Evolutionary conservation across 2,329 filamentous ascomycete genomes (phyloP), one percentile per base, ranked within the genome.

Genomic region (Pseudogymnoascus sp.): DNA sequence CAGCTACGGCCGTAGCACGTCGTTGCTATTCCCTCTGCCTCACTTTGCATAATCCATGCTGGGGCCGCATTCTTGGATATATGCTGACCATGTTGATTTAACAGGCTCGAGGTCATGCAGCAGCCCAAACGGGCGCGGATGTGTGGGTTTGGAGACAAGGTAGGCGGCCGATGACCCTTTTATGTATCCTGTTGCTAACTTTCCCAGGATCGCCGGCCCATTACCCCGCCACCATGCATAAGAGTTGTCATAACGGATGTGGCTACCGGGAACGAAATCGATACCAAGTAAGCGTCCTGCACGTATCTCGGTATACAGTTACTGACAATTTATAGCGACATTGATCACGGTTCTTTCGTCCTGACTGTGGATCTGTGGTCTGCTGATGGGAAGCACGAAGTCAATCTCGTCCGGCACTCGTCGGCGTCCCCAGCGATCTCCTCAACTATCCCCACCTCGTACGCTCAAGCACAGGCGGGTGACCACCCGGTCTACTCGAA

Each of bases 141-240:
- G 94, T 99, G 94, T 78, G 94, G 94, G 6, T 99, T 97, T 77
- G 94, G 94, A 66, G 94, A 99, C 79, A 99, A 97, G 83, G 91
- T 94, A 77, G 63, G 78, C 70, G 63, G 64, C 62, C 37, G 53
- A 28, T 61, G 62, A 50, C 61, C 60, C 25, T 53, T 61, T 62
- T 61, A 59, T 61, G 14, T 8, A 44, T 63, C 33, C 61, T 40
- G 10, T 67, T 23, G 50, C n/a, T 33, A 56, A 21, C 63, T 42
- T n/a, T 67, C 65, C 65, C 71, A 96, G 90, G 94, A 99, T 75
- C 90, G 94, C 67, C 84, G 94, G 67, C 94, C 94, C 25, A 97
- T 99, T 70, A 97, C 94, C 28, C 93, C 94, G 12, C 94, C 94
- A 21, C 93, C 94, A 2, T 97, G 93, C 75, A 89, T 97, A 61